Base-by-base conservation (phyloP, 805 yeast genomes). In the Komagataella kurtzmanii region DNA sequence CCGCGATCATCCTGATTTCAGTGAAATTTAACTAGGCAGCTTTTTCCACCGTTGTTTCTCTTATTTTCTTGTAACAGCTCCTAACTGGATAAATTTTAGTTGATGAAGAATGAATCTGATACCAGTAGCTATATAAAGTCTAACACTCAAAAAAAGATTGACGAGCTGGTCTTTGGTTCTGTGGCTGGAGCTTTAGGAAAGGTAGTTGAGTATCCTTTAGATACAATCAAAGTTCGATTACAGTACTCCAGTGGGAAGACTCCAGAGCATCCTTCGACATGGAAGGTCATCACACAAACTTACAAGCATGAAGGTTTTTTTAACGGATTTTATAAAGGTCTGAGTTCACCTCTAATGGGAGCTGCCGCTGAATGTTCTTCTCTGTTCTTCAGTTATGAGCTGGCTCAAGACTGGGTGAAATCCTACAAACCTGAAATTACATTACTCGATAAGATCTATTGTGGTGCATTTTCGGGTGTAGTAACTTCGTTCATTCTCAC, bases 361-460 rank as follows among this genome's bases (percentile, higher is more conserved):
- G 96, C 97, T 0, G 84, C 95, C n/a, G 71, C 87, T 49, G 98
- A 91, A 64, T 85, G 83, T 51, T 89, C 96, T 3, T 80, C 84
- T 2, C 68, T 91, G 7, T 91, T 91, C 61, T 74, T 84, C 51
- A 70, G 82, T 10, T 85, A 83, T 59, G 79, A 77, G 52, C 60
- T 70, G 48, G 68, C 80, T 40, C 72, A 74, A 56, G 62, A 67
- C 50, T 50, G 66, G 43, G 50, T 74, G 7, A 71, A 65, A 47
- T 54, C 54, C 6, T 49, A 57, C 17, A 44, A 53, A 3, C 19
- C 56, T 3, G 64, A 61, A 30, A 46, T 67, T 6, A 51, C 55
- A 0, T 51, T 62, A 17, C 52, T 46, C 1, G 62, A 64, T 24
- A 71, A 68, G 45, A 66, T 87, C 44, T 53, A 72, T 0, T 79